phyloP scores from a whole-genome alignment of 2,329 filamentous ascomycete genomes.

The Pseudophaeomoniella oleicola region DNA sequence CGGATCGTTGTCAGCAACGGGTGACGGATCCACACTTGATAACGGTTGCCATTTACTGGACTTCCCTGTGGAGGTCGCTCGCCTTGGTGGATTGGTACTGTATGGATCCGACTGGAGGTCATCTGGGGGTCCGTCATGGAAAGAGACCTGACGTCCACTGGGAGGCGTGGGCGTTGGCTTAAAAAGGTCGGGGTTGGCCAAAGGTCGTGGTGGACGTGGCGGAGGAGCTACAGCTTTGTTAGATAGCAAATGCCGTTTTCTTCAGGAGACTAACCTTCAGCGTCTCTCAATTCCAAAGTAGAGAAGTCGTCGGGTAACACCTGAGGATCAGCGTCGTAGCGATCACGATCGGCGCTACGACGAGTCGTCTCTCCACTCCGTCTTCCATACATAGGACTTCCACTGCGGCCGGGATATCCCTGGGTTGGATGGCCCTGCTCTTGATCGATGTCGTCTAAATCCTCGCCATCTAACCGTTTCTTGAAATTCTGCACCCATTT shows the following conservation, averaged over 20 bases:
- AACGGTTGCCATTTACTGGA: slow-evolving; percentile 95
- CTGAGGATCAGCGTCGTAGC: slow-evolving; percentile 89
- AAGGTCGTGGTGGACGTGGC: slow-evolving; percentile 44
- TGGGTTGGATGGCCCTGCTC: slow-evolving; percentile 15
- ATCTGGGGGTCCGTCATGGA: slow-evolving; percentile 53
- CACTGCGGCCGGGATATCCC: slow-evolving; percentile 19
- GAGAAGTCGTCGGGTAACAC: slow-evolving; percentile 82
- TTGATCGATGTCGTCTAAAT: slow-evolving; percentile 48
- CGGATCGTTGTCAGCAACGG: slow-evolving; percentile 80
- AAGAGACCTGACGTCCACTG: slow-evolving; percentile 36
- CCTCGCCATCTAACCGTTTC: slow-evolving; percentile 86
- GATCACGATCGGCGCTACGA: slow-evolving; percentile 73
- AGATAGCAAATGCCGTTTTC: slow-evolving; percentile 9
- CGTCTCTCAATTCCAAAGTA: slow-evolving; percentile 46
- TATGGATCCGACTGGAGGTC: slow-evolving; percentile 61
- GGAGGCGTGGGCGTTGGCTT: slow-evolving; percentile 47
- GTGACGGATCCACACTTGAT: slow-evolving; percentile 68
- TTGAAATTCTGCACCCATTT: slow-evolving; percentile 81
- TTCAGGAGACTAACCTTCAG: slow-evolving; percentile 32
- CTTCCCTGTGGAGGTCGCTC: slow-evolving; percentile 39
- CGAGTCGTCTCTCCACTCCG: slow-evolving; percentile 48
- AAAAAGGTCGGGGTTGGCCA: slow-evolving; percentile 68
- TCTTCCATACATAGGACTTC: slow-evolving; percentile 26
- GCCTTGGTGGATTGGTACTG: slow-evolving; percentile 46
- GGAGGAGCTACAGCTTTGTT: slow-evolving; percentile 30